Base-by-base conservation (phyloP, 441 rosid species). In the Raphanus hybrid region DNA sequence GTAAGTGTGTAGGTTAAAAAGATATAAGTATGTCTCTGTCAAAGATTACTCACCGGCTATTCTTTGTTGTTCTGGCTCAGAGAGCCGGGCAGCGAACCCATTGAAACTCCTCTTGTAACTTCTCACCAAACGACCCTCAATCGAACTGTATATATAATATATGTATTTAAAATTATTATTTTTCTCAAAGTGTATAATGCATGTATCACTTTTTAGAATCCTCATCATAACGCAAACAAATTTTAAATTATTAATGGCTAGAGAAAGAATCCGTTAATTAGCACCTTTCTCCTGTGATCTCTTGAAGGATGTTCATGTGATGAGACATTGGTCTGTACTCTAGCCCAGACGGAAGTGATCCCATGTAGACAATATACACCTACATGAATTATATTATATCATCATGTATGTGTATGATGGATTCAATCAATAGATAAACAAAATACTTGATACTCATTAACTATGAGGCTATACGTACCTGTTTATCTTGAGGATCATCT, bases 291-390 rank as follows among this genome's bases (percentile, higher is more conserved):
- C 64, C 78, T 8, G 43, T 50, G 62, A 84, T 78, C n/a, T 58
- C 62, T 78, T 81, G 77, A 15, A 83, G 84, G 45, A 86, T 62
- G 62, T 50, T 84, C 10, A 66, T 64, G 45, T 90, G 91, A 5
- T 76, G 67, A 15, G 87, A 67, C 23, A 81, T 45, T 7, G 80
- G 73, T 6, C 48, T 74, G 74, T 83, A 78, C 20, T 78, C 65
- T 1, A 43, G 76, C 14, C 20, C 62, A n/a, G 74, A 59, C 3
- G 87, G 89, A 74, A 90, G 80, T 12, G 88, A 75, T 9, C 92
- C 94, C 89, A 88, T 64, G 77, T 89, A 86, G 71, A 87, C 90
- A 55, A 91, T 32, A 32, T 32, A 32, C 35, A 32, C 35, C 35
- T 32, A 4, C 35, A 32, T 32, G 48, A 41, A 41, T 48, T 52